These are phyloP conservation scores for Catharanthus roseus DNA, from an alignment of 257 asterid species.

Conservation along the genomic window DNA sequence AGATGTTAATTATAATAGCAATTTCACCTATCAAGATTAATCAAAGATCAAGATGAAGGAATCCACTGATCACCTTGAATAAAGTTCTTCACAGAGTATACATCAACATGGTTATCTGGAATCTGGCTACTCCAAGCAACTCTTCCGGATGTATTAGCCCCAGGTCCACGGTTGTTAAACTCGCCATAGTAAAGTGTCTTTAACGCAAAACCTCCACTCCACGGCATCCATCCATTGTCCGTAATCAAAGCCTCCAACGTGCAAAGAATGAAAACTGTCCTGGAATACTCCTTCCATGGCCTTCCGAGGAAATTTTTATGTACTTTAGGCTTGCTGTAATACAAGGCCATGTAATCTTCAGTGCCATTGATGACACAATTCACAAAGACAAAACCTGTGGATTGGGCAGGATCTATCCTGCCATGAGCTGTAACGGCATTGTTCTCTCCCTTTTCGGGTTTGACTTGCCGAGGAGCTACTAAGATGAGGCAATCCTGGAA, in stretches of 20 bases:
- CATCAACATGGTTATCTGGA: conserved; percentile 16
- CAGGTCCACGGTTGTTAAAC: conserved; percentile 21
- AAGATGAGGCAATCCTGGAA: conserved; percentile 24
- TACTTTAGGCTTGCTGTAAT: conserved; percentile 20
- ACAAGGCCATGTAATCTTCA: conserved; percentile 21
- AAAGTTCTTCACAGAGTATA: conserved; percentile 26
- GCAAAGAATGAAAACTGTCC: conserved; percentile 29
- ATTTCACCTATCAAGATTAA: not conserved
- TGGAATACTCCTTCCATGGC: conserved; percentile 40
- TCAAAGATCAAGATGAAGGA: conserved; percentile 21
- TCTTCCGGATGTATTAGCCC: conserved; percentile 17
- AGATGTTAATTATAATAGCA: not conserved
- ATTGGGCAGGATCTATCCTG: conserved; percentile 32
- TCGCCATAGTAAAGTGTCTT: conserved; percentile 36
- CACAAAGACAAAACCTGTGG: conserved; percentile 30
- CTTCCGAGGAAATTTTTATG: conserved; percentile 30
- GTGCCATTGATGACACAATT: conserved; percentile 28
- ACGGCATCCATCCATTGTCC: conserved; percentile 32
- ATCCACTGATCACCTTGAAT: conserved; percentile 36
- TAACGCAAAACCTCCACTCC: conserved; percentile 30
- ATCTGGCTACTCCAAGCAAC: conserved; percentile 29
- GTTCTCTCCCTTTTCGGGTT: conserved; percentile 20
- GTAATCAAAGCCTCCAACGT: conserved; percentile 20
- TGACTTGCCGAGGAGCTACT: conserved; percentile 19
- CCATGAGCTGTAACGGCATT: conserved; percentile 36